phyloP scores from a whole-genome alignment of 83 land plant genomes.

The Larix sibirica region DNA sequence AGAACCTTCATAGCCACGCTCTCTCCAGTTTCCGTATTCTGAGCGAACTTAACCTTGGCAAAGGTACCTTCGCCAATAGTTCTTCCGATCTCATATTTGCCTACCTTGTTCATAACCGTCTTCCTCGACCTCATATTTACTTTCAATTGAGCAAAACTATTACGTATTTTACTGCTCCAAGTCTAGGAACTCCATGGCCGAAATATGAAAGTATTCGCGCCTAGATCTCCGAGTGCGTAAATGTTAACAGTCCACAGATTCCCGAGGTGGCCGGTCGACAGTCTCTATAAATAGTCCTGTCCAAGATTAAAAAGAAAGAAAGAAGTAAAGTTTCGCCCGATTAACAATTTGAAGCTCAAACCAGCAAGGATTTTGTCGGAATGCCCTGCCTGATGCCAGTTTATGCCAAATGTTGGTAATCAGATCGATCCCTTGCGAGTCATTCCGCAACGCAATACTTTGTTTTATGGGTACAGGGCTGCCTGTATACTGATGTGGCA shows the following conservation, averaged over 20 bases:
- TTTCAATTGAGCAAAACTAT: not conserved
- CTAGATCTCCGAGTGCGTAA: too few relatives aligned
- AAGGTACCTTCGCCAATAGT: slow-evolving; percentile 89
- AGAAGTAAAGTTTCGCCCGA: too few relatives aligned
- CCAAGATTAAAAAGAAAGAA: too few relatives aligned
- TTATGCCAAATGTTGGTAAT: not conserved
- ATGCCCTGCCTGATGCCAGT: not conserved
- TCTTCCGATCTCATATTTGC: slow-evolving; percentile 84
- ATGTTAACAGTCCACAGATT: too few relatives aligned
- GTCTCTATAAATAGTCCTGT: too few relatives aligned
- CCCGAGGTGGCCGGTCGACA: too few relatives aligned
- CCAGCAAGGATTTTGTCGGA: not conserved
- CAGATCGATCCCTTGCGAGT: slow-evolving; percentile 4
- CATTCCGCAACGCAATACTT: not conserved
- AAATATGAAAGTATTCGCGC: too few relatives aligned
- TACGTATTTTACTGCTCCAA: too few relatives aligned
- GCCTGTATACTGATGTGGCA: too few relatives aligned
- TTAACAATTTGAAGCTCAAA: not conserved
- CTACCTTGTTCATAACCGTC: slow-evolving; percentile 71
- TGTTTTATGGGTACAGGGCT: too few relatives aligned
- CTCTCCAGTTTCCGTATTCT: slow-evolving; percentile 87
- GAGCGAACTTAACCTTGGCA: slow-evolving; percentile 90
- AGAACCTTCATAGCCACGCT: slow-evolving; percentile 92
- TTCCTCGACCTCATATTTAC: slow-evolving; percentile 3
- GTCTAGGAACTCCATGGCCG: too few relatives aligned